phyloP scores from a whole-genome alignment of 345 rosid genomes.

The Salix suchowensis region DNA sequence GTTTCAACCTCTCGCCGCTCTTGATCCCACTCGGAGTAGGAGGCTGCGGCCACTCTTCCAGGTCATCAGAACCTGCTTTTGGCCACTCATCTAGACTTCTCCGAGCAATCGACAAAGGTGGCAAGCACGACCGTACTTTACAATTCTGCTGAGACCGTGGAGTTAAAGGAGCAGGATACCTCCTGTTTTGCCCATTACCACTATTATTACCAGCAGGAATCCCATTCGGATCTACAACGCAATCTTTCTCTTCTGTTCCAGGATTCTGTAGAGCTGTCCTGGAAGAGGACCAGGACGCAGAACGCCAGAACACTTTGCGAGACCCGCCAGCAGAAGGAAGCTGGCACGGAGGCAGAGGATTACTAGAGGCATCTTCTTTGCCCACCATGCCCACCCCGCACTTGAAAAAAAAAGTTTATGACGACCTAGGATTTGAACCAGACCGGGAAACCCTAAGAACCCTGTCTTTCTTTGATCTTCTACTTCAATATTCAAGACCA shows the following conservation, averaged over 20 bases:
- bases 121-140: conserved; percentile 89
- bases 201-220: conserved; percentile 18
- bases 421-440: conserved; percentile 7
- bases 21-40: conserved; percentile 79
- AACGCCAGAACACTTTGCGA: conserved; percentile 84
- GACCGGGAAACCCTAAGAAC: conserved; percentile 22
- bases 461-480: conserved; percentile 1
- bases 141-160: conserved; percentile 85
- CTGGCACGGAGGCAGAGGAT: conserved; percentile 45
- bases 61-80: conserved; percentile 89
- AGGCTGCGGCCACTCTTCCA: conserved; percentile 96
- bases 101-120: conserved; percentile 79
- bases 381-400: conserved; percentile 66
- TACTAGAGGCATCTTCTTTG: conserved; percentile 67
- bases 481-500: conserved; percentile 10
- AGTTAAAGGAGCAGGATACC: conserved; percentile 72
- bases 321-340: conserved; percentile 41
- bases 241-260: conserved; percentile 42
- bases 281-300: conserved; percentile 96
- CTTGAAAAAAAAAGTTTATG: conserved; percentile 10
- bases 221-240: conserved; percentile 39
- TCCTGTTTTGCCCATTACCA: conserved; percentile 39
- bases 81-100: conserved; percentile 99
- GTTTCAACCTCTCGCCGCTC: conserved; percentile 85
- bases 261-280: conserved; percentile 64